Evolutionary conservation across 2,329 filamentous ascomycete species (phyloP).

Genomic region (Phaeosphaeria sp.): DNA sequence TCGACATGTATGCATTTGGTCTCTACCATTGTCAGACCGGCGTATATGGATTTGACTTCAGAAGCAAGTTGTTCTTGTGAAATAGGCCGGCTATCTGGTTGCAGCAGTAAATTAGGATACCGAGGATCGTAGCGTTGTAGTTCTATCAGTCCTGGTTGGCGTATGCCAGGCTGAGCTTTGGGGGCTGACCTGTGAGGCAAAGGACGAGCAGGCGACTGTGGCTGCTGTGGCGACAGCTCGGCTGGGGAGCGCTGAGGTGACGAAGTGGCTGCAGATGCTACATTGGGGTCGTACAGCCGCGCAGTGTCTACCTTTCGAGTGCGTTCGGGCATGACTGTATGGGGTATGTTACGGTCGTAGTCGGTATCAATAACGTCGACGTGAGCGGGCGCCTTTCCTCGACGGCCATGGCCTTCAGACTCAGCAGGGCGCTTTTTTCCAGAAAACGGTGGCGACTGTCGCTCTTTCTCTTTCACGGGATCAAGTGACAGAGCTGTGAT

Average conservation of each 20-base stretch:
- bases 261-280: conserved; percentile 15
- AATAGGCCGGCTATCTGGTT: conserved; percentile 72
- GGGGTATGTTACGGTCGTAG: conserved; percentile 28
- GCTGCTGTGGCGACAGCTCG: conserved; percentile 23
- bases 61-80: conserved; percentile 78
- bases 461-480: conserved; percentile 18
- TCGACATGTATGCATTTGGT: conserved; percentile 86
- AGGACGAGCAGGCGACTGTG: conserved; percentile 17
- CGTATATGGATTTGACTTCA: conserved; percentile 85
- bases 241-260: conserved; percentile 28
- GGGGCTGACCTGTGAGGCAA: conserved; percentile 18
- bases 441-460: conserved; percentile 29
- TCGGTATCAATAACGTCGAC: conserved; percentile 34
- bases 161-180: conserved; percentile 17
- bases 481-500: conserved; percentile 37
- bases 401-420: conserved; percentile 29
- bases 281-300: conserved; percentile 29
- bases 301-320: conserved; percentile 24
- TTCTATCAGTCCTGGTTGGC: conserved; percentile 44
- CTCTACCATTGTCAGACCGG: conserved; percentile 84
- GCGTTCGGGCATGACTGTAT: conserved; percentile 20
- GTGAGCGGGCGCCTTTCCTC: conserved; percentile 31
- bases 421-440: conserved; percentile 41
- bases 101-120: conserved; percentile 54
- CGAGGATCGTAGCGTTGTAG: conserved; percentile 37